Base-by-base conservation (phyloP, 331 rosid species). In the Rosa hybrid region DNA sequence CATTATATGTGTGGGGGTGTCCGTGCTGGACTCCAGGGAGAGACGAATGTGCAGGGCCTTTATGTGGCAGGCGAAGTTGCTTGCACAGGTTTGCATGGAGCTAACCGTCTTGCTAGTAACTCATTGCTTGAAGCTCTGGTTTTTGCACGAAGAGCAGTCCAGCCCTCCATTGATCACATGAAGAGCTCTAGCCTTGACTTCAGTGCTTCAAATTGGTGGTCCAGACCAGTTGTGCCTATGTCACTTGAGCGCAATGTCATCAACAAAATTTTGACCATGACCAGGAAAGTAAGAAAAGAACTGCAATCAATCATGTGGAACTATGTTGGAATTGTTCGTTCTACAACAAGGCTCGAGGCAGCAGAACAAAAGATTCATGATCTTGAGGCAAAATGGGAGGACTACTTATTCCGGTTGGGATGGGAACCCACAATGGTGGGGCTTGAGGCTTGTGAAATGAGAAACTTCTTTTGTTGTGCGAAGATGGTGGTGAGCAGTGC, bases 1-100 rank as follows among this genome's bases (percentile, higher is more conserved):
- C 99, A 93, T 87, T 95, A 93, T 87, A 92, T 95, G 87, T 95
- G 99, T 73, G 99, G 99, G 59, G 99, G 98, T 64, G 98, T 93
- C 70, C 91, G 91, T 9, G 94, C 99, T 6, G 96, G 98, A 71
- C 99, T 95, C 68, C 88, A 89, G 42, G 99, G 97, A 50, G 97
- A 95, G 89, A 95, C 99, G 8, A 91, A 93, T 42, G 96, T 95
- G 13, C 77, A n/a, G 56, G 98, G 98, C 65, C 84, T 95, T 64
- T 93, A 83, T 53, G 97, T 95, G 50, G 98, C 99, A 7, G 99
- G 99, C 46, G 98, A 95, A 90, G 98, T 93, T 50, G 99, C 99
- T 45, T 95, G 98, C 88, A 92, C 99, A 3, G 99, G 99, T 75
- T 82, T 95, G 89, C 98, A 95, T 50, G 99, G 99, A 64, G 99